phyloP scores from a whole-genome alignment of 2,329 filamentous ascomycete genomes.

The Zalaria sp. region DNA sequence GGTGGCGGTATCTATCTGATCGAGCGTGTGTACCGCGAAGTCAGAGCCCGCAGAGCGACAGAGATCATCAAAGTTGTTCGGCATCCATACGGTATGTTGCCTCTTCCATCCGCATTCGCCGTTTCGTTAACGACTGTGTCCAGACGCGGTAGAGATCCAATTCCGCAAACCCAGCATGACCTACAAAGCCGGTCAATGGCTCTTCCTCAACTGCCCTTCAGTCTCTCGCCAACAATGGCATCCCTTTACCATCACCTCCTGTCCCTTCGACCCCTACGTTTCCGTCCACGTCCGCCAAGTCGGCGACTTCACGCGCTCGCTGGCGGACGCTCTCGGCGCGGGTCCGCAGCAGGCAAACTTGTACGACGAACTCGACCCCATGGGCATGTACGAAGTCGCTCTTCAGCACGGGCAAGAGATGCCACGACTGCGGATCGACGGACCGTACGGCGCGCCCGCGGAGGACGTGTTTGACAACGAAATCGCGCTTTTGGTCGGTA shows the following conservation, averaged over 20 bases:
- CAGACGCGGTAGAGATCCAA: slow-evolving; percentile 91
- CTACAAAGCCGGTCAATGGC: slow-evolving; percentile 97
- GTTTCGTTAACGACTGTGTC: slow-evolving; percentile 3
- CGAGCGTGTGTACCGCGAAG: slow-evolving; percentile 83
- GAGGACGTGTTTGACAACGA: slow-evolving; percentile 96
- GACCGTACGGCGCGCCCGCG: slow-evolving; percentile 89
- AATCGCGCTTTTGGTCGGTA: slow-evolving; percentile 73
- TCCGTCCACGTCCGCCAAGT: slow-evolving; percentile 93
- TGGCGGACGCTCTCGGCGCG: slow-evolving; percentile 92
- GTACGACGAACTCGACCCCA: slow-evolving; percentile 79
- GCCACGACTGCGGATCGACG: slow-evolving; percentile 80
- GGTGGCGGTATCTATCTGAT: slow-evolving; percentile 73
- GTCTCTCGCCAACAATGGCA: slow-evolving; percentile 92
- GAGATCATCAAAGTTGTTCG: slow-evolving; percentile 88
- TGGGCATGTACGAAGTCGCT: slow-evolving; percentile 96
- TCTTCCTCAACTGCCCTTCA: slow-evolving; percentile 86
- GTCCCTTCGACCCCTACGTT: slow-evolving; percentile 87
- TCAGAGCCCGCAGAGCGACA: slow-evolving; percentile 69
- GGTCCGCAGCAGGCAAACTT: slow-evolving; percentile 76
- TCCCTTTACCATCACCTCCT: slow-evolving; percentile 97
- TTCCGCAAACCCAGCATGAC: slow-evolving; percentile 93
- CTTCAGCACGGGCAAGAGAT: slow-evolving; percentile 86
- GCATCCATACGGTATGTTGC: slow-evolving; percentile 70
- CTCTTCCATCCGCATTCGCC: slow-evolving; percentile 1
- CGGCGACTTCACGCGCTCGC: slow-evolving; percentile 83